Percentiles rank a stretch among this genome's conserved stretches.
phyloP scores from a whole-genome alignment of 208 protist genomes.

The Wallacemonas sp. region DNA sequence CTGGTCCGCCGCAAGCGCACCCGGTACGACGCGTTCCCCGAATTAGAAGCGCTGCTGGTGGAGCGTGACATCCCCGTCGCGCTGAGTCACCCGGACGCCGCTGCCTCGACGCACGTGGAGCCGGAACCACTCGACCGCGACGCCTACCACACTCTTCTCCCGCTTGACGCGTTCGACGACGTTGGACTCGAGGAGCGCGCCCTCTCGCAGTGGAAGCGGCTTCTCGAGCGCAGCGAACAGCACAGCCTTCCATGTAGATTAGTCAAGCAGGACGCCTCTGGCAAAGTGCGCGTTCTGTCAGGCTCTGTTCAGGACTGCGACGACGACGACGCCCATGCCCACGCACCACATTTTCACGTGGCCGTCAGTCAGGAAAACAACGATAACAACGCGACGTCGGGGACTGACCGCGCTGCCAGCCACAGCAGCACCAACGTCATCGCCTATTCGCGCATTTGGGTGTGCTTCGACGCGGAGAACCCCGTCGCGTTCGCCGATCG shows the following conservation, averaged over 20 bases:
- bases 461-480: constrained; percentile 94
- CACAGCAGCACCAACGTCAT: not conserved
- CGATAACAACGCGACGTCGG: no score
- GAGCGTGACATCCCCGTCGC: constrained; percentile 50
- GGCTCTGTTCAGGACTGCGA: constrained; percentile 2
- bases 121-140: constrained; percentile 14
- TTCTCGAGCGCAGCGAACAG: constrained; percentile 13
- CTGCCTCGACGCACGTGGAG: constrained; percentile 23
- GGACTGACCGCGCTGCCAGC: no score
- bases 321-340: not conserved
- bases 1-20: constrained; percentile 76
- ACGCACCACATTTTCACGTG: no score
- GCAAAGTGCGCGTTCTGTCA: constrained; percentile 6
- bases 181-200: constrained; percentile 83
- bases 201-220: constrained; percentile 60
- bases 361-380: no score
- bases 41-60: constrained; percentile 70
- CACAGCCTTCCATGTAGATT: constrained; percentile 55
- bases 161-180: constrained; percentile 94
- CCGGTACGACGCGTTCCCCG: constrained; percentile 51
- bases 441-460: constrained; percentile 53
- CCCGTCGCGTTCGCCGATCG: constrained; percentile 89
- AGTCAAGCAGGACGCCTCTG: constrained; percentile 23
- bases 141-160: constrained; percentile 75
- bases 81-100: not conserved